Base-by-base conservation (phyloP, 169 alveolate genomes). In the Amoebophrya sp. region DNA sequence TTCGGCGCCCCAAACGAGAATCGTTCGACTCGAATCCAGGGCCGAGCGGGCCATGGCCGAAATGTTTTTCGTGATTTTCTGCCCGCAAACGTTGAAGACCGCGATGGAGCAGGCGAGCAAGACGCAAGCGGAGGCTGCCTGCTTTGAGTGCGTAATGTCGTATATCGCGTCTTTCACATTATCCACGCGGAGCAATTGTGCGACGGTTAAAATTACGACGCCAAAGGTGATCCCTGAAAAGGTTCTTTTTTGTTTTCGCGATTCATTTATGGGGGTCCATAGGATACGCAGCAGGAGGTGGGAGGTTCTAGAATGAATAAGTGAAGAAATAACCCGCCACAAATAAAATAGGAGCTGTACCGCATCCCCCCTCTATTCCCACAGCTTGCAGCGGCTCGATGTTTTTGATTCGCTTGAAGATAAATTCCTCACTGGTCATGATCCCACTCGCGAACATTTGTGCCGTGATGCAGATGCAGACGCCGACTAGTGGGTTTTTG, bases 31-130 rank as follows among this genome's bases (percentile, higher is more conserved):
- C 7, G 35, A 12, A 25, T 66, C 83, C 39, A 66, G 83, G 7
- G 83, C 83, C 35, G 83, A 66, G 83, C 83, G 83, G 38, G 83
- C 83, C 83, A 66, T 66, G 7, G 83, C 83, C 10, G 83, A 66
- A 25, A 66, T 66, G 35, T 66, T 18, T 25, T 66, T 66, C 35
- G 83, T 66, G 35, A 66, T 66, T 25, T 66, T 66, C 83, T 66
- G 83, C 35, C 83, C 83, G 83, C 83, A 66, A 2, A 66, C 83
- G 83, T 66, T 66, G 83, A 66, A 66, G 10, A 66, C 83, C 83
- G 83, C 83, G 29, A 66, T 66, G 35, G 32, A 7, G 35, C 83
- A 66, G 38, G 83, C 83, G 35, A 66, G 83, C 32, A 66, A 25
- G 32, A 25, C 39, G 83, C 83, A 66, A 25, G 83, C 1, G 1